A percentile compares a stretch with the other conserved stretches of the same genome.
phyloP scores from a whole-genome alignment of 1,284 basidiomycete genomes.

The Macrocystidia cucumis region DNA sequence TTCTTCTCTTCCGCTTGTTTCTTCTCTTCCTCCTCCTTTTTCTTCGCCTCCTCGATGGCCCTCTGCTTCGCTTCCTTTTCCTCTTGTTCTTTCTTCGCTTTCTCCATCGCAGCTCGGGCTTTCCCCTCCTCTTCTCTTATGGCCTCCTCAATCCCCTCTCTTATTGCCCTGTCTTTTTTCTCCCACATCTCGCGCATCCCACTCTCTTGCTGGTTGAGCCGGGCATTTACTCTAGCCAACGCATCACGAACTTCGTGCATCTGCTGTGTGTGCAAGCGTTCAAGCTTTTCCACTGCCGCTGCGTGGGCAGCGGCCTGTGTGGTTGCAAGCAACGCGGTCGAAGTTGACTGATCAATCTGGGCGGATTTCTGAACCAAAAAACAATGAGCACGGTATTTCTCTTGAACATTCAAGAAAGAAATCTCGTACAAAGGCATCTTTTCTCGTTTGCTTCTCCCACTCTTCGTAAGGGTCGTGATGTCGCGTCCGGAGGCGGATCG shows the following conservation, averaged over 20 bases:
- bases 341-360: too few species aligned
- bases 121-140: constrained; percentile 66
- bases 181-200: constrained; percentile 38
- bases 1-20: constrained; percentile 29
- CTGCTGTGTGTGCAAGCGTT: constrained; percentile 35
- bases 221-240: constrained; percentile 33
- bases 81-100: constrained; percentile 37
- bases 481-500: constrained; percentile 57
- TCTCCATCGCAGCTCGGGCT: constrained; percentile 39
- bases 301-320: too few species aligned
- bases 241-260: constrained; percentile 37
- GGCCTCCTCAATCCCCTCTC: constrained; percentile 52
- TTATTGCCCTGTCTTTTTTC: constrained; percentile 42
- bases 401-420: too few species aligned
- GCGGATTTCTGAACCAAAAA: too few species aligned
- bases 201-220: constrained; percentile 39
- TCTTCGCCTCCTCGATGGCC: constrained; percentile 31
- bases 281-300: constrained; percentile 29
- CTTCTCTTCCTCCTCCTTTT: constrained; percentile 27
- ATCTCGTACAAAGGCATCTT: constrained; percentile 61
- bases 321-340: too few species aligned
- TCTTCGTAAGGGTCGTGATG: constrained; percentile 74
- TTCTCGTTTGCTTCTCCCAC: constrained; percentile 61
- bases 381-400: too few species aligned
- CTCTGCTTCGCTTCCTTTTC: constrained; percentile 32